Evolutionary conservation across 2,329 filamentous ascomycete species (phyloP), one percentile per base, ranked within the genome.

Genomic region (Botrytis paeoniae): DNA sequence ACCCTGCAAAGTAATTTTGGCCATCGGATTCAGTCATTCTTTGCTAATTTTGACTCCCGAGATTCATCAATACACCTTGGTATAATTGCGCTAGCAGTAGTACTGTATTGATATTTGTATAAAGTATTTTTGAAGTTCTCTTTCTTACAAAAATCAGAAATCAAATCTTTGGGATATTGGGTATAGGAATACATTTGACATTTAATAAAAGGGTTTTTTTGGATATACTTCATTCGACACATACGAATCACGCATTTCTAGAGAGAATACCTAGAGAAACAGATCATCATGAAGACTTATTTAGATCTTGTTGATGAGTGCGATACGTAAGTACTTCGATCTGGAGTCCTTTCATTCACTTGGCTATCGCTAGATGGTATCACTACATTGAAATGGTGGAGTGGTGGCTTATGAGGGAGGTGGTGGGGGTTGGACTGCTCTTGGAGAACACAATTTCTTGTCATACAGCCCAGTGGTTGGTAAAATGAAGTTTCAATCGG

Each of bases 261-360:
- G 8, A 35, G 5, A 51, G 37, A 32, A 25, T 51, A 51, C 4
- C 9, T 7, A 29, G 51, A 65, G 14, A 9, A 29, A 39, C 4
- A n/a, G 35, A 68, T n/a, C 22, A 74, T 35, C 22, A 78, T 77
- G 76, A 81, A 79, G 73, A 77, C 77, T 51, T 86, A 85, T 77
- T 80, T 89, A 18, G 88, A 89, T 73, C 81, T 89, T 37, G 81
- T 89, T 73, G 83, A 85, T 73, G 84, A 86, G 71, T 86, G 85
- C 70, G 88, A 90, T 82, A 83, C 81, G 88, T 90, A 81, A 82
- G 86, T 82, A 43, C 4, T 68, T 37, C 3, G 14, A 51, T 16
- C 20, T 45, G 32, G 20, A 18, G 10, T 59, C 32, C 12, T 22
- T 41, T 72, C n/a, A 32, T 48, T 37, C 10, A 37, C 16, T 45